These are phyloP conservation scores for Claviceps pazoutovae DNA, from an alignment of 2,329 filamentous ascomycete species.

Conservation along the genomic window DNA sequence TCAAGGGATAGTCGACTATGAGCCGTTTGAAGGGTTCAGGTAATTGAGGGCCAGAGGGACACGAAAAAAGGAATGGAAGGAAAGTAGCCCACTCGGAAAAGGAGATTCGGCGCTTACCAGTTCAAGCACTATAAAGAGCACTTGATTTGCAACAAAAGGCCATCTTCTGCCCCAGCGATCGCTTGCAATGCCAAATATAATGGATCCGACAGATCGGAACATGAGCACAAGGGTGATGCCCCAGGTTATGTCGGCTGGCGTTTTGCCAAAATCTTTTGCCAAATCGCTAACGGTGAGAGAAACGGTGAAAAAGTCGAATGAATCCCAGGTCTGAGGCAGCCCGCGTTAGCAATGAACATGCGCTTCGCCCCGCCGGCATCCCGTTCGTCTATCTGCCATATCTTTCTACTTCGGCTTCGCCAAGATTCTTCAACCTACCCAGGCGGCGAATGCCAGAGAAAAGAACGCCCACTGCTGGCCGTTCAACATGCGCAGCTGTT, in stretches of 20 bases:
- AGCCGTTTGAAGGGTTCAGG: too few species aligned
- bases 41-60: background rate
- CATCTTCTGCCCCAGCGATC: constrained; percentile 49
- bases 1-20: too few species aligned
- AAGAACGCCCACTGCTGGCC: constrained; percentile 42
- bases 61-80: background rate
- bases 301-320: constrained; percentile 55
- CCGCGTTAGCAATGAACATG: background rate
- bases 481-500: constrained; percentile 33
- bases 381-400: too few species aligned
- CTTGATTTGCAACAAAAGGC: constrained; percentile 64
- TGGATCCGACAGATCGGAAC: constrained; percentile 42
- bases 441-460: constrained; percentile 38
- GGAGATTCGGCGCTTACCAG: constrained; percentile 33
- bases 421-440: constrained; percentile 25
- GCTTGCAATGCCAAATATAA: constrained; percentile 38
- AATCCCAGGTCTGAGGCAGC: constrained; percentile 39
- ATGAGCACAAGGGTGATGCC: constrained; percentile 50
- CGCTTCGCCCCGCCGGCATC: too few species aligned
- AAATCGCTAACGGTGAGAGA: constrained; percentile 43
- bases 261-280: constrained; percentile 34
- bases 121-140: constrained; percentile 58
- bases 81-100: too few species aligned
- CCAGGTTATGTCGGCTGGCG: constrained; percentile 47
- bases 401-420: too few species aligned